phyloP scores from a whole-genome alignment of 73 alveolate genomes.

The Paramecium sexaurelia region DNA sequence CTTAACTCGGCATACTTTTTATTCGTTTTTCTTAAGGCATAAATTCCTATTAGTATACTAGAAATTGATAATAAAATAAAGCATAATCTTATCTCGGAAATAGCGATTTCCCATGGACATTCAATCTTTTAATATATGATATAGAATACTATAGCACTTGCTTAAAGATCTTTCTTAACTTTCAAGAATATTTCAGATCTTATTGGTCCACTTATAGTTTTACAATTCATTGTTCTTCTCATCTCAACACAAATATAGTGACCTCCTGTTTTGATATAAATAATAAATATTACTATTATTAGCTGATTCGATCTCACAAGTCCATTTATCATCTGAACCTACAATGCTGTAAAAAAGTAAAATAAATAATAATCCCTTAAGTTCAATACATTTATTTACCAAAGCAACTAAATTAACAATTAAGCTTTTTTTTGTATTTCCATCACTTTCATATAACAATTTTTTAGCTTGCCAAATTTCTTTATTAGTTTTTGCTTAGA shows the following conservation, averaged over 20 bases:
- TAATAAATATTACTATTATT: background rate
- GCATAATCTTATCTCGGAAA: constrained; percentile 71
- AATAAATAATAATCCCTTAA: constrained; percentile 28
- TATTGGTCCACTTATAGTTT: constrained; percentile 66
- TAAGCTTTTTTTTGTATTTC: constrained; percentile 30
- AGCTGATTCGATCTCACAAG: constrained; percentile 65
- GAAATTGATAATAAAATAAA: constrained; percentile 34
- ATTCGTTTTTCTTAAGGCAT: constrained; percentile 44
- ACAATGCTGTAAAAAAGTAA: constrained; percentile 20
- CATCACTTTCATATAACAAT: constrained; percentile 58
- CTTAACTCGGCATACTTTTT: constrained; percentile 67
- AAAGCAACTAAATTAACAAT: constrained; percentile 33
- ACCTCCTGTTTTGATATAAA: constrained; percentile 2
- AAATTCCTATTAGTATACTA: constrained; percentile 35
- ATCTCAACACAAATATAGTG: constrained; percentile 62
- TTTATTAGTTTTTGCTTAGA: background rate
- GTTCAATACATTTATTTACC: background rate
- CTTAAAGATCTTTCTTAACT: constrained; percentile 61
- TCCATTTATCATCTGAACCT: constrained; percentile 70
- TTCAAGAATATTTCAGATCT: constrained; percentile 64
- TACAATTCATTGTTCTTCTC: constrained; percentile 67
- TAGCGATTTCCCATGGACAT: constrained; percentile 74
- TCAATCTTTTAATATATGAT: background rate
- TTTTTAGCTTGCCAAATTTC: constrained; percentile 64
- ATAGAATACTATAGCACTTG: constrained; percentile 50